Conservation (phyloP, 371 early-diverging fungal species). For the Saksenaea oblongispora region DNA sequence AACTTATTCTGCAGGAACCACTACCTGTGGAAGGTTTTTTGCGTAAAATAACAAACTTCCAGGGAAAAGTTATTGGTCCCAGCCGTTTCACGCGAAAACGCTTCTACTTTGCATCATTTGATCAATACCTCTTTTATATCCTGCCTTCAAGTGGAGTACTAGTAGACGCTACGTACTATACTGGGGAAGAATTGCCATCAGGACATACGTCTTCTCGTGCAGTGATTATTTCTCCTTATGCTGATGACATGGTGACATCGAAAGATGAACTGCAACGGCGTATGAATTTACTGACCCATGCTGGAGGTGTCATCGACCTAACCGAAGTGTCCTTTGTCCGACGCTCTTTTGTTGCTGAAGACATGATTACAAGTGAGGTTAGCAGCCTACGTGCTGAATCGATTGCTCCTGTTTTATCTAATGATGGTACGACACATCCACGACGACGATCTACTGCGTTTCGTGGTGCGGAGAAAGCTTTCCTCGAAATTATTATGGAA, state of each 20-base stretch:
- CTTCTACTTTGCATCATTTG: slow-evolving; percentile 56
- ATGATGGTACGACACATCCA: not conserved
- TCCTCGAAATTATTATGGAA: slow-evolving; percentile 43
- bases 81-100: slow-evolving; percentile 17
- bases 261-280: slow-evolving; percentile 40
- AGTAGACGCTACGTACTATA: slow-evolving; percentile 17
- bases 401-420: not conserved
- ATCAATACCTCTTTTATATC: slow-evolving; percentile 52
- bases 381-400: not conserved
- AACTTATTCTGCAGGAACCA: slow-evolving; percentile 43
- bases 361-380: not conserved
- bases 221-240: slow-evolving; percentile 17
- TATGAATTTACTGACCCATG: slow-evolving; percentile 45
- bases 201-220: slow-evolving; percentile 6
- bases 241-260: slow-evolving; percentile 12
- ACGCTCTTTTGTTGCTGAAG: slow-evolving; percentile 21
- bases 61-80: slow-evolving; percentile 37
- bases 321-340: slow-evolving; percentile 45
- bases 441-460: slow-evolving; percentile 7
- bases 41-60: slow-evolving; percentile 39
- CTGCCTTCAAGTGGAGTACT: slow-evolving; percentile 21
- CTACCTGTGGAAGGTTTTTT: slow-evolving; percentile 59
- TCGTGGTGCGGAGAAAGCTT: slow-evolving; percentile 13
- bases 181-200: slow-evolving; percentile 5
- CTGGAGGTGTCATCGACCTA: slow-evolving; percentile 56